phyloP scores from a whole-genome alignment of 129 eudicot genomes.

The Pseudognaphalium luteoalbum region DNA sequence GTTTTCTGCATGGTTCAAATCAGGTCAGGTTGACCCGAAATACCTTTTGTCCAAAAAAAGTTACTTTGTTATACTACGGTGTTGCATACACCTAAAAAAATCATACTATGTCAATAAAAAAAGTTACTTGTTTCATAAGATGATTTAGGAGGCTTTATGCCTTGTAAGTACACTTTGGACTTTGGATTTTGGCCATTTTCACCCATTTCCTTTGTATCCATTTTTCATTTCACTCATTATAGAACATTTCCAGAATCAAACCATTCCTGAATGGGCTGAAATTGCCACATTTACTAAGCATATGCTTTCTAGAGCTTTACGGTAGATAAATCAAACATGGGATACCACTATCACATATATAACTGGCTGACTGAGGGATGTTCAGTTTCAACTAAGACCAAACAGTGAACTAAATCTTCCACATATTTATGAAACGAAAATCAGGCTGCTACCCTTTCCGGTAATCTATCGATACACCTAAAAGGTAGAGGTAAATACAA shows the following conservation, averaged over 20 bases:
- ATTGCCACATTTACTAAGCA: background rate
- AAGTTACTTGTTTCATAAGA: background rate
- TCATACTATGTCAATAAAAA: background rate
- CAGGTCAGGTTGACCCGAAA: background rate
- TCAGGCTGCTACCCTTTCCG: background rate
- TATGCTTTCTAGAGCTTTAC: background rate
- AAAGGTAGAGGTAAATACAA: slow-evolving; percentile 9
- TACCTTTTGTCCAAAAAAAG: background rate
- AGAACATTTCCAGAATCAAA: background rate
- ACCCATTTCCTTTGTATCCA: background rate
- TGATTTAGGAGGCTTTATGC: background rate
- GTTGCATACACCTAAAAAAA: background rate
- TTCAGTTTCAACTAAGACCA: background rate
- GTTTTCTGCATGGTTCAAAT: too few relatives aligned
- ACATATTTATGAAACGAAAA: background rate
- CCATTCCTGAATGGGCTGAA: background rate
- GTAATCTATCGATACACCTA: background rate
- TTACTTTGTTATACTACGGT: background rate
- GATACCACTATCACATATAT: background rate
- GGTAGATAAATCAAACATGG: background rate
- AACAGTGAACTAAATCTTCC: slow-evolving; percentile 2
- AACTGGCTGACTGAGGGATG: background rate
- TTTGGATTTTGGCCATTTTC: background rate
- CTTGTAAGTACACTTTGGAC: background rate
- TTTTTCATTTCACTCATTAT: too few relatives aligned